phyloP scores from a whole-genome alignment of 306 rosid genomes.

The Myrica gale region DNA sequence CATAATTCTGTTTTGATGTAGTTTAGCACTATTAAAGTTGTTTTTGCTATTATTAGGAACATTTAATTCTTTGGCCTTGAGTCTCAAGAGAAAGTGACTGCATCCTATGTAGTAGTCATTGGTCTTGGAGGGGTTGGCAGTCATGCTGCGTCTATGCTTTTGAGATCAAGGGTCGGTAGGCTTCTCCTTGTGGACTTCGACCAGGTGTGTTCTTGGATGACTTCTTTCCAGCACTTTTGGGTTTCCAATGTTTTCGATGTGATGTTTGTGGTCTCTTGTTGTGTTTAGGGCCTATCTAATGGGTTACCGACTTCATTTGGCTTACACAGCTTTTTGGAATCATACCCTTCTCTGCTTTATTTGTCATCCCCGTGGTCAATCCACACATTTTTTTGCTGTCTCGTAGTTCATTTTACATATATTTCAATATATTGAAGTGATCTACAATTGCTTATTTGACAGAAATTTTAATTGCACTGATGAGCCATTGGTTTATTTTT shows the following conservation, averaged over 20 bases:
- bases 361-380: not conserved
- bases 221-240: conserved; percentile 1
- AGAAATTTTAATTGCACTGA: not conserved
- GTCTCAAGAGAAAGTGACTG: conserved; percentile 73
- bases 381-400: conserved; percentile 2
- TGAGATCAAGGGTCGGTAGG: conserved; percentile 88
- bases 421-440: not conserved
- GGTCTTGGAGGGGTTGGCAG: conserved; percentile 99
- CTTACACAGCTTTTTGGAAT: not conserved
- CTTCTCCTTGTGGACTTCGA: conserved; percentile 97
- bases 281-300: not conserved
- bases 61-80: conserved; percentile 82
- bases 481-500: conserved; percentile 3
- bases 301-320: not conserved
- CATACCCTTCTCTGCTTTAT: conserved; percentile 10
- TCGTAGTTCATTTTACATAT: not conserved
- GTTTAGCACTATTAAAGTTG: not conserved
- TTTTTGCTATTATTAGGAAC: conserved; percentile 56
- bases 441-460: not conserved
- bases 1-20: not conserved
- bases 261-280: conserved; percentile 9
- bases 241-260: not conserved
- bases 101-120: conserved; percentile 87
- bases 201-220: conserved; percentile 57
- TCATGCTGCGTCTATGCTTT: conserved; percentile 92